Base-by-base conservation (phyloP, 441 rosid genomes). In the Arabidopsis hybrid region DNA sequence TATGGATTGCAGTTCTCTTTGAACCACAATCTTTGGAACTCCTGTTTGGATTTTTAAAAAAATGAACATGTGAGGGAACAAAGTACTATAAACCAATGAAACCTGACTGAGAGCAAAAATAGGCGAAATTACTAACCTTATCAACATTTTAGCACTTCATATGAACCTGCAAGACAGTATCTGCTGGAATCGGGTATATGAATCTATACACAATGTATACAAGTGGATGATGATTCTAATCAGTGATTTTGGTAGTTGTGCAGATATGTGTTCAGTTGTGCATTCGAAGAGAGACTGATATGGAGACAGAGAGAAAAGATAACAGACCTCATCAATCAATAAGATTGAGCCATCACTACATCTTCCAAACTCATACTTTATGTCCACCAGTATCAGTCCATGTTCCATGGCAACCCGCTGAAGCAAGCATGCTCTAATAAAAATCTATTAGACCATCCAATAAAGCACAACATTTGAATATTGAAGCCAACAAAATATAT, bases 141-240 rank as follows among this genome's bases (percentile, higher is more conserved):
- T 94, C 98, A 4, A 94, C 84, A 77, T 91, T 90, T 84, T 91
- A 90, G 85, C 45, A 85, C 83, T 64, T 82, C 88, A 64, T 90
- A 94, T 72, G 98, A 91, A 57, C 84, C 80, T 0, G 86, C 91
- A 52, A 94, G 84, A 96, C 97, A 94, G 66, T 89, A 94, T 80
- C 97, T 87, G 74, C 97, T 94, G 13, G 98, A 94, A 82, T 91
- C 98, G 26, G 93, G 97, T 14, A 97, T 90, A 81, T 94, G 96
- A 68, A 94, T 89, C 97, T 91, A 78, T 26, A 21, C 52, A 84
- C 21, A 52, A 14, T 21, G 35, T 68, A 49, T 45, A 63, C 55
- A 11, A 61, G 74, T 78, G 52, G 57, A 74, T 32, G 56, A 79
- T 32, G 35, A 38, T 61, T 51, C 8, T 47, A 43, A 55, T 67